Evolutionary conservation across 176 grass and related monocot genomes (phyloP), one percentile per base, ranked within the genome.

Genomic region (Rhynchospora breviuscula): DNA sequence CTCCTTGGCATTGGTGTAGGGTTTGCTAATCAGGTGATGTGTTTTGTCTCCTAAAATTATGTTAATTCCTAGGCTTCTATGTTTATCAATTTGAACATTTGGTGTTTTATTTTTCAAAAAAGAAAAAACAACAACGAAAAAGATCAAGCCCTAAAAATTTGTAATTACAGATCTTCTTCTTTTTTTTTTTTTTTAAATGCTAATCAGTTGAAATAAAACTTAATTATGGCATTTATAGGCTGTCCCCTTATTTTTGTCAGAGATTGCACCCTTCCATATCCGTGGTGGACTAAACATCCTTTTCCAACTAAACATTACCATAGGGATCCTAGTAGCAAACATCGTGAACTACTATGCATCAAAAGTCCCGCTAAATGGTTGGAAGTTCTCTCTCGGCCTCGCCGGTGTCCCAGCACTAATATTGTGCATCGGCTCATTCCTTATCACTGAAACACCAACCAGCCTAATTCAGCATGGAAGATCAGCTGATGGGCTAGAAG

Each of bases 1-100:
- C 75, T 97, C 59, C 91, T 97, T 14, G 94, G 94, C 1, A 88
- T 90, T 33, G 92, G 92, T 65, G 81, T 97, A 57, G 94, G 94
- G 17, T 97, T 97, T 57, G 94, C 83, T 61, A 97, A 97, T 59
- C 94, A 82, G 75, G 85, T 87, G 70, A 75, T 49, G 12, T 17
- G 10, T 10, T 49, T 73, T 73, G 19, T 73, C 40, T 9, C 8
- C 46, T 71, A 17, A 69, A 46, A 19, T 0, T 46, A 21, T 71
- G 35, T 46, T 40, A 40, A 40, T 40, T 65, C 26, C 8, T 14
- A 29, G 23, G 25, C 60, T 65, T 65, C 23, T 65, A 19, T 65
- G 3, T 64, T 7, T 18, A 45, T 45, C 35, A 69, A 45, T 26
- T 64, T 64, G 40, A 69, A 40, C 45, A n/a, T 70, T n/a, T 65